Base-by-base conservation (phyloP, 2,329 filamentous ascomycete genomes). In the Neonectria faginata region DNA sequence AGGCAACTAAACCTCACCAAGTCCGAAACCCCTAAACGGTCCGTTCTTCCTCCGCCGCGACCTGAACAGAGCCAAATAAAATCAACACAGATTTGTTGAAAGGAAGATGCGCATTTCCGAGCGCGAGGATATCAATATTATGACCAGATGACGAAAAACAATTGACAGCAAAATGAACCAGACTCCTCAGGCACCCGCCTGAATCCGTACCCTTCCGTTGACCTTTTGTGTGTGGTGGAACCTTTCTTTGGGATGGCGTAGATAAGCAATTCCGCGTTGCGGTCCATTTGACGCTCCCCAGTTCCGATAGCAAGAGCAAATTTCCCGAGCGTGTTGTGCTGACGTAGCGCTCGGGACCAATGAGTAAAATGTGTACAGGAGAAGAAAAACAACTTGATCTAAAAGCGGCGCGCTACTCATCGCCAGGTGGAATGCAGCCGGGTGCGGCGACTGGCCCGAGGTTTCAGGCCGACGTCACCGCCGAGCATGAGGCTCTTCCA, bases 401-500 rank as follows among this genome's bases (percentile, higher is more conserved):
- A 33, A 41, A 36, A 16, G 33, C 9, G 45, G 12, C 6, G 47
- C 20, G 27, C 9, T 33, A 16, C 31, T 54, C 50, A 86, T 75
- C 84, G 81, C 86, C 87, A 89, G 20, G 86, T 88, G 55, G 81
- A 82, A 73, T 88, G 83, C 7, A 88, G 75, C 72, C 80, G 84
- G 66, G 78, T 75, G 59, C 86, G 80, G 56, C 82, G 78, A 66
- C 77, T 77, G 44, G 73, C 76, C 68, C 82, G 79, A 51, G 74
- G 70, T 78, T 88, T 88, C 72, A 91, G 78, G 9, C 87, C 88
- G 22, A 91, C 81, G 29, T 89, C 86, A 57, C 88, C 88, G 64
- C 81, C 81, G 47, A 82, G 77, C 77, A 91, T 84, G 39, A 91
- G 79, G 60, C 84, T 89, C 80, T 86, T 88, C 89, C 89, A 91